These are phyloP conservation scores for Grammothele lineata DNA, from an alignment of 768 basidiomycete species.

Conservation along the genomic window DNA sequence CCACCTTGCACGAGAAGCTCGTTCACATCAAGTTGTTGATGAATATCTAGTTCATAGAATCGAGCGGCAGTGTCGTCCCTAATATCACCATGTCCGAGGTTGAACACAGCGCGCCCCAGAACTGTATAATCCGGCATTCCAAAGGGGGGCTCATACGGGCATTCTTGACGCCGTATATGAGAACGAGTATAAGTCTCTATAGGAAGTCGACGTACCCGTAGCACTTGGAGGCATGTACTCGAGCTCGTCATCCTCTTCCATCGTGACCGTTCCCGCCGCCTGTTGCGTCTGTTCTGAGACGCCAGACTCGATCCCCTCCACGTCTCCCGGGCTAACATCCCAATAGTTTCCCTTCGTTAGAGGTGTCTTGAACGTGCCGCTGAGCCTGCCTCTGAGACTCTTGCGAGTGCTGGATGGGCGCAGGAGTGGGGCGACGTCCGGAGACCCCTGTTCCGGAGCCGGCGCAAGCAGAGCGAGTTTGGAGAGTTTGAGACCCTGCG, in stretches of 20 bases:
- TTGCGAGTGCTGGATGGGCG: conserved; percentile 69
- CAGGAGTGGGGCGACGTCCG: conserved; percentile 32
- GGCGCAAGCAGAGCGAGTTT: conserved; percentile 30
- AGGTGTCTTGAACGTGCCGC: conserved; percentile 60
- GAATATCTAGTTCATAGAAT: conserved; percentile 20
- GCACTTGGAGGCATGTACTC: conserved; percentile 54
- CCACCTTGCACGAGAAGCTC: conserved; percentile 12
- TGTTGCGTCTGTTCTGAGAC: conserved; percentile 24
- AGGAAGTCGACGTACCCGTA: conserved; percentile 34
- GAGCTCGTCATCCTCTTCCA: conserved; percentile 41
- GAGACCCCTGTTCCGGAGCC: conserved; percentile 24
- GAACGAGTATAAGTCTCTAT: not conserved
- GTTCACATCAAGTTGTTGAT: conserved; percentile 12
- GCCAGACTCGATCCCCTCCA: conserved; percentile 23
- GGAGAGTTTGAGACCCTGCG: conserved; percentile 30
- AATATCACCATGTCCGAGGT: conserved; percentile 31
- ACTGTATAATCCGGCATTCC: conserved; percentile 47
- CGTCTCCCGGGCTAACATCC: conserved; percentile 64
- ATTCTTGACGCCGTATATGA: conserved; percentile 25
- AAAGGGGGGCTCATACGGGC: conserved; percentile 42
- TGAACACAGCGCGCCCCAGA: conserved; percentile 34
- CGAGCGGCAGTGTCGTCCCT: conserved; percentile 30
- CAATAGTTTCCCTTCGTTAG: conserved; percentile 62
- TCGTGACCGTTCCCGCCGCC: conserved; percentile 15
- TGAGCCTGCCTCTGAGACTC: conserved; percentile 53